These are phyloP conservation scores for Leccinum subgranulosum DNA, from an alignment of 768 basidiomycete genomes.

Conservation along the genomic window DNA sequence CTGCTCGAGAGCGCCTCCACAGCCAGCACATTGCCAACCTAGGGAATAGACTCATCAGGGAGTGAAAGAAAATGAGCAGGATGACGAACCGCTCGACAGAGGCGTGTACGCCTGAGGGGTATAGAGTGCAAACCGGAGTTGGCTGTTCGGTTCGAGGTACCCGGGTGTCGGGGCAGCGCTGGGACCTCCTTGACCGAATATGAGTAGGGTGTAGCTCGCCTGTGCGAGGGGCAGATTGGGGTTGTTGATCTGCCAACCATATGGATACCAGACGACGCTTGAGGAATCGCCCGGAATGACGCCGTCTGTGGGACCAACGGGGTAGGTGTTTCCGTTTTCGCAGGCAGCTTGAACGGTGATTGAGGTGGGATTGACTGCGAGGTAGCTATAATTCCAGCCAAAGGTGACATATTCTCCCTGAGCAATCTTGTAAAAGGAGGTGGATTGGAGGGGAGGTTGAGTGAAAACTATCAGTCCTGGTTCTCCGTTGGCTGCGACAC, in stretches of 20 bases:
- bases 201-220: conserved; percentile 56
- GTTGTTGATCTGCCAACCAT: conserved; percentile 47
- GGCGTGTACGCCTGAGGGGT: conserved; percentile 55
- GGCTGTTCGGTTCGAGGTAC: conserved; percentile 49
- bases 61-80: background rate
- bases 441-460: conserved; percentile 54
- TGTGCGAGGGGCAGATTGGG: conserved; percentile 56
- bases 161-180: conserved; percentile 48
- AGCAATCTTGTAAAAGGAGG: conserved; percentile 69
- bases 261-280: conserved; percentile 58
- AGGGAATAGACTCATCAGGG: background rate
- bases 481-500: conserved; percentile 36
- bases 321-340: conserved; percentile 67
- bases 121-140: conserved; percentile 61
- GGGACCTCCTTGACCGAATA: conserved; percentile 55
- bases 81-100: conserved; percentile 39
- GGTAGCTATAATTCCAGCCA: conserved; percentile 70
- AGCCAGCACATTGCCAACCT: conserved; percentile 32
- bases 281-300: conserved; percentile 51
- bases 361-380: conserved; percentile 47
- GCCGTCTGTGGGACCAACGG: conserved; percentile 56
- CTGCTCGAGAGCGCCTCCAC: conserved; percentile 30
- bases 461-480: conserved; percentile 50
- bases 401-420: conserved; percentile 54
- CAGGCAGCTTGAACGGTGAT: conserved; percentile 66